Evolutionary conservation across 495 filamentous ascomycete genomes (phyloP).

Genomic region (Penicillium cataractarum): DNA sequence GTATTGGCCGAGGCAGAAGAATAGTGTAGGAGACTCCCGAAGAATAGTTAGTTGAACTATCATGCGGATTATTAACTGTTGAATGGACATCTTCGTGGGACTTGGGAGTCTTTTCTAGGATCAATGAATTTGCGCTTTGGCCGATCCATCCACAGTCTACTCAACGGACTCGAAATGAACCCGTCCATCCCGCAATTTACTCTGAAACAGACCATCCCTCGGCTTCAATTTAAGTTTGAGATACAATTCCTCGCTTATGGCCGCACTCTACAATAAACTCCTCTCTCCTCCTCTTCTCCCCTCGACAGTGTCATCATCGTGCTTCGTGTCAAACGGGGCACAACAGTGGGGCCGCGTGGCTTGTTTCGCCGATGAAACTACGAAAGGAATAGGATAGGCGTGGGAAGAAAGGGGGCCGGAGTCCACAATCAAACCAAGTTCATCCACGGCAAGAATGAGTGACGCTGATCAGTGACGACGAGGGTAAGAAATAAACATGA

Average conservation of each 20-base stretch:
- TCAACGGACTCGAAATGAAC: not conserved
- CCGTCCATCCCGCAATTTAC: not conserved
- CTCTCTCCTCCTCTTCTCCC: not conserved
- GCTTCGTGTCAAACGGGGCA: not conserved
- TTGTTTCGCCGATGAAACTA: conserved; percentile 11
- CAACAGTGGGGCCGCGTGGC: conserved; percentile 3
- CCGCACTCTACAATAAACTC: not conserved
- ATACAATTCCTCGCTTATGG: not conserved
- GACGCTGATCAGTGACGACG: too few relatives aligned
- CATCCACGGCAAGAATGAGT: not conserved
- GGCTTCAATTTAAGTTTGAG: not conserved
- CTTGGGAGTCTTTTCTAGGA: too few relatives aligned
- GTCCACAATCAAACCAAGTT: not conserved
- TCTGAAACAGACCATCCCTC: not conserved
- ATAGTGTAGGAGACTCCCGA: too few relatives aligned
- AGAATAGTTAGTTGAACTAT: not conserved
- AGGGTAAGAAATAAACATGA: not conserved
- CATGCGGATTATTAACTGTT: too few relatives aligned
- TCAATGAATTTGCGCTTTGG: not conserved
- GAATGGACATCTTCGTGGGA: too few relatives aligned
- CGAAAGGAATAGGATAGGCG: conserved; percentile 1
- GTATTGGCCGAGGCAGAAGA: not conserved
- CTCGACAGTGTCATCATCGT: not conserved
- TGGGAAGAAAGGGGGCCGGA: not conserved
- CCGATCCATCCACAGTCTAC: not conserved